Conservation (phyloP, 1,284 basidiomycete genomes). For the Caloboletus inedulis region DNA sequence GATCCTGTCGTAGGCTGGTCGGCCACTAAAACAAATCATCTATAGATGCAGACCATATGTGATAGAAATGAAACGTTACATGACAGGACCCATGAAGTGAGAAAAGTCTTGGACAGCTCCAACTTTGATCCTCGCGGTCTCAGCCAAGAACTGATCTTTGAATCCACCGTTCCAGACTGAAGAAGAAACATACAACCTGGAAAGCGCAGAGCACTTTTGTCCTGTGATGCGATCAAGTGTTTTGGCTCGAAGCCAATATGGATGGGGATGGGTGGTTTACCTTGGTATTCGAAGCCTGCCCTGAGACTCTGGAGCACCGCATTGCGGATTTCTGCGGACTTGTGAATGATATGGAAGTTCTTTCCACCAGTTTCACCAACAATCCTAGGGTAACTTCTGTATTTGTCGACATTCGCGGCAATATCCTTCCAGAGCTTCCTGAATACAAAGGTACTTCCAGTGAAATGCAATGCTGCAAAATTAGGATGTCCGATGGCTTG, state of each 20-base stretch:
- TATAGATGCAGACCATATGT: neutral
- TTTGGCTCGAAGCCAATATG: neutral
- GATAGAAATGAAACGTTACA: conserved; percentile 47
- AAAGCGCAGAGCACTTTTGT: conserved; percentile 97
- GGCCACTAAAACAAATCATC: conserved; percentile 47
- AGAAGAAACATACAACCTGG: conserved; percentile 85
- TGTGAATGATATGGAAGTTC: conserved; percentile 96
- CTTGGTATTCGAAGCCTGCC: conserved; percentile 96
- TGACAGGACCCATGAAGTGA: conserved; percentile 96
- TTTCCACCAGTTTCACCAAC: conserved; percentile 98
- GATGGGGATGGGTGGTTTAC: conserved; percentile 35
- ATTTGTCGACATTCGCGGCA: conserved; percentile 80
- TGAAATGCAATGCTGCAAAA: conserved; percentile 95
- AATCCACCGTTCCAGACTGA: conserved; percentile 88
- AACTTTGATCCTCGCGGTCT: conserved; percentile 83
- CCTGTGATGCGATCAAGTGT: conserved; percentile 41
- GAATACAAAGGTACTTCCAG: conserved; percentile 94
- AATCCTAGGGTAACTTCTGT: conserved; percentile 88
- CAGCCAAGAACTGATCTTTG: conserved; percentile 73
- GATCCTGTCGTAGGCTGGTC: conserved; percentile 88
- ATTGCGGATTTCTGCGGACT: conserved; percentile 82
- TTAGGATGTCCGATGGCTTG: conserved; percentile 76
- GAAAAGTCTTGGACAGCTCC: conserved; percentile 77
- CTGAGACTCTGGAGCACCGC: conserved; percentile 89
- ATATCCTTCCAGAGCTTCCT: conserved; percentile 97